phyloP scores from a whole-genome alignment of 2,329 filamentous ascomycete genomes.

The Microascus cirrosus region DNA sequence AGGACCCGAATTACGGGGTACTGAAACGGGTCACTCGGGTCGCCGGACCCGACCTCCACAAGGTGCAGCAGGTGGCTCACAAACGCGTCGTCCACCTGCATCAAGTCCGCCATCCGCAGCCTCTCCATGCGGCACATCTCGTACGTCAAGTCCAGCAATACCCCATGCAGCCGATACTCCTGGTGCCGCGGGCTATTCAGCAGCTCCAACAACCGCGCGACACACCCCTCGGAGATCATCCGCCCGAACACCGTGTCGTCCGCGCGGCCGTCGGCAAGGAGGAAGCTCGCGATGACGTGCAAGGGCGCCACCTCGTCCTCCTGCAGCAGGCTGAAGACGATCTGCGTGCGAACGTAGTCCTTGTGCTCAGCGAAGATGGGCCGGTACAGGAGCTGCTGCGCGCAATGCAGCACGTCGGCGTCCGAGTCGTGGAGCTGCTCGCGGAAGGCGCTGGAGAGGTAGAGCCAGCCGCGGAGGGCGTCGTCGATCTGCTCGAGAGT shows the following conservation, averaged over 20 bases:
- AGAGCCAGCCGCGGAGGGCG: slow-evolving; percentile 72
- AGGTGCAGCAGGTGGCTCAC: slow-evolving; percentile 74
- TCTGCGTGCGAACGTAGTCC: slow-evolving; percentile 84
- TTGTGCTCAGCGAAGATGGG: slow-evolving; percentile 61
- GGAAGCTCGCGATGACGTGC: slow-evolving; percentile 70
- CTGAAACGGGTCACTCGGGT: slow-evolving; percentile 76
- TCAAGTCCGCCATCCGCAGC: slow-evolving; percentile 63
- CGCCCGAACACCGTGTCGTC: slow-evolving; percentile 71
- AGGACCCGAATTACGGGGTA: slow-evolving; percentile 89
- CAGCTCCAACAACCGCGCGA: slow-evolving; percentile 72
- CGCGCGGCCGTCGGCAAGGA: slow-evolving; percentile 75
- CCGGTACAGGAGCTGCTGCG: slow-evolving; percentile 67
- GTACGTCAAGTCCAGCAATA: slow-evolving; percentile 82
- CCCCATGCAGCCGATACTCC: slow-evolving; percentile 62
- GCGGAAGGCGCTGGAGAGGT: slow-evolving; percentile 65
- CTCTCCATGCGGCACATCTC: slow-evolving; percentile 93
- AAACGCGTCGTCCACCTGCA: slow-evolving; percentile 70
- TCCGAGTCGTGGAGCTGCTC: slow-evolving; percentile 65
- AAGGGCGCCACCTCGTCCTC: slow-evolving; percentile 77
- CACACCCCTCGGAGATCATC: slow-evolving; percentile 81
- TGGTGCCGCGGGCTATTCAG: slow-evolving; percentile 55
- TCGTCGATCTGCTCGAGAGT: slow-evolving; percentile 63
- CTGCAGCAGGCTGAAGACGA: slow-evolving; percentile 81
- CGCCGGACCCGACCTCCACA: slow-evolving; percentile 78
- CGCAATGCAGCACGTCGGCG: slow-evolving; percentile 70